These are phyloP conservation scores for Arxiozyma slooffiae DNA, from an alignment of 1,139 yeast genomes.

Conservation along the genomic window DNA sequence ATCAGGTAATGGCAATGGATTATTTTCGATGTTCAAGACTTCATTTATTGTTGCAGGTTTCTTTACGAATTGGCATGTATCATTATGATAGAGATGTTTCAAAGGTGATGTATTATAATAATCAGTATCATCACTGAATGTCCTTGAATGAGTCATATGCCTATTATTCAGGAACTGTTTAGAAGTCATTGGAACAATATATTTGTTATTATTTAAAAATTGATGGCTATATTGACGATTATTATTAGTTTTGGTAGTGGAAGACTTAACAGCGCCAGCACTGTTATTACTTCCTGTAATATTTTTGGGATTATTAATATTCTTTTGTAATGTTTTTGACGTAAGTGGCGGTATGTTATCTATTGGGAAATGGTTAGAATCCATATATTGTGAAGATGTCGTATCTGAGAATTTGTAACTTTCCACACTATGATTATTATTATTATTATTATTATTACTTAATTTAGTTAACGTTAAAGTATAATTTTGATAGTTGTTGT, in stretches of 20 bases:
- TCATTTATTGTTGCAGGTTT: conserved; percentile 16
- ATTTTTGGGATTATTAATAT: neutral
- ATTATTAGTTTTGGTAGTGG: neutral
- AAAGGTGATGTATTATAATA: conserved; percentile 26
- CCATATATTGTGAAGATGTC: neutral
- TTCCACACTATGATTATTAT: neutral
- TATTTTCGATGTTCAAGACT: conserved; percentile 8
- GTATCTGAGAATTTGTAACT: neutral
- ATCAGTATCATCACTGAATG: conserved; percentile 25
- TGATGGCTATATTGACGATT: neutral
- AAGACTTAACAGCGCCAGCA: neutral
- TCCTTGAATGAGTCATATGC: conserved; percentile 11
- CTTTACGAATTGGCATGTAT: conserved; percentile 5
- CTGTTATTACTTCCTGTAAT: neutral
- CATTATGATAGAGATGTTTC: conserved; percentile 22
- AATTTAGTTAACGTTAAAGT: conserved; percentile 7
- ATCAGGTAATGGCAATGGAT: neutral
- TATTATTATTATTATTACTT: neutral
- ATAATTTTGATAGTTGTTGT: conserved; percentile 27
- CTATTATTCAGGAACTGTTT: neutral
- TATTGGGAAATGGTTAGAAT: neutral
- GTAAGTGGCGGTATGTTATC: neutral
- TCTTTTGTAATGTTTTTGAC: neutral
- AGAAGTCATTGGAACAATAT: conserved; percentile 3
- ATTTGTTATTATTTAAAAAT: conserved; percentile 4